phyloP scores from a whole-genome alignment of 805 yeast genomes.

The Sugiyamaella americana region DNA sequence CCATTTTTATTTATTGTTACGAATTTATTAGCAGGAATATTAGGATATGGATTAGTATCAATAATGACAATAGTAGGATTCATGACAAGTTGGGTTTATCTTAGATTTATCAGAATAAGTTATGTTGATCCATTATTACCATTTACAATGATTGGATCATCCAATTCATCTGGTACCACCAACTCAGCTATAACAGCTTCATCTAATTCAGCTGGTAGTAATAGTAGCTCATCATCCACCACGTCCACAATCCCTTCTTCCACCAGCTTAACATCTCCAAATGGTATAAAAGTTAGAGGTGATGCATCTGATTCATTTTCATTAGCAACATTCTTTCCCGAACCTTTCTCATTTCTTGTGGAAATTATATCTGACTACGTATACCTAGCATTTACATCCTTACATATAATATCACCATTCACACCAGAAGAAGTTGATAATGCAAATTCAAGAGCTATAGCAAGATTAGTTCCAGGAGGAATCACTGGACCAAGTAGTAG shows the following conservation, averaged over 20 bases:
- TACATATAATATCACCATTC: constrained; percentile 55
- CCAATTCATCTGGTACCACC: background rate
- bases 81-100: constrained; percentile 64
- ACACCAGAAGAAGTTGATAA: constrained; percentile 64
- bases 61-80: constrained; percentile 41
- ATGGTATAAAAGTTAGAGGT: constrained; percentile 44
- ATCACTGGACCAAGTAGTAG: constrained; percentile 46
- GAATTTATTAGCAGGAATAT: constrained; percentile 25
- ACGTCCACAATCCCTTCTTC: background rate
- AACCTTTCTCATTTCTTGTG: constrained; percentile 44
- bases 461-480: constrained; percentile 97
- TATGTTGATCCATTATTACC: constrained; percentile 51
- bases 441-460: constrained; percentile 63
- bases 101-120: constrained; percentile 67
- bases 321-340: constrained; percentile 80
- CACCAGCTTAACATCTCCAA: constrained; percentile 12
- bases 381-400: constrained; percentile 36
- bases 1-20: constrained; percentile 33
- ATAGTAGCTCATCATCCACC: background rate
- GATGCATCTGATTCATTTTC: constrained; percentile 91
- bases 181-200: background rate
- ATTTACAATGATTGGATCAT: constrained; percentile 21
- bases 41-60: constrained; percentile 16
- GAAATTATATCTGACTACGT: constrained; percentile 44
- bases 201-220: background rate